These are phyloP conservation scores for Alternaria sp. DNA, from an alignment of 2,329 filamentous ascomycete species.

Conservation along the genomic window DNA sequence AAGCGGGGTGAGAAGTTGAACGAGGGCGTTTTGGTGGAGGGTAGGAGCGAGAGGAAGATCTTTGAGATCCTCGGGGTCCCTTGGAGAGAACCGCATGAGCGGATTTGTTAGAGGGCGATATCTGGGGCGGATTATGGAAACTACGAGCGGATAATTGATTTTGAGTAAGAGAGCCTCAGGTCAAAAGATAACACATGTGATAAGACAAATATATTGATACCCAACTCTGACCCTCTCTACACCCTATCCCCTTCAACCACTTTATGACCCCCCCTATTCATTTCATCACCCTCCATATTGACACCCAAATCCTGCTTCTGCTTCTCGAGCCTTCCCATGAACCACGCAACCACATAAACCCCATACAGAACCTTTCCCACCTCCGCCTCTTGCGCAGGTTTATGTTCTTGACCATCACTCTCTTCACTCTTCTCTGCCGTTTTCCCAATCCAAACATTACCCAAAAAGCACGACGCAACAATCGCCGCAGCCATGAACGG, in stretches of 20 bases:
- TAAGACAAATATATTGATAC: neutral
- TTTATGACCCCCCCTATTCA: neutral
- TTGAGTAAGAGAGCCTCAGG: neutral
- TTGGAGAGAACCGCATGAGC: constrained; percentile 67
- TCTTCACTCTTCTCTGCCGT: constrained; percentile 17
- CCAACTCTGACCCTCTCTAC: neutral
- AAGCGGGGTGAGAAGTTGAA: constrained; percentile 65
- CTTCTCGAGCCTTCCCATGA: constrained; percentile 11
- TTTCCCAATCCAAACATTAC: constrained; percentile 60
- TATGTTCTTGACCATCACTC: neutral
- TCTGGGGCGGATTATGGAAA: neutral
- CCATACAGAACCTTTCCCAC: constrained; percentile 30
- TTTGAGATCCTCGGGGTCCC: constrained; percentile 83
- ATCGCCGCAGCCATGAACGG: constrained; percentile 63
- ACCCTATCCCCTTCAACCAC: neutral
- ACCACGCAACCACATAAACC: constrained; percentile 23
- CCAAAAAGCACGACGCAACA: constrained; percentile 53
- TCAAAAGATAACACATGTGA: neutral
- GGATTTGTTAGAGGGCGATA: constrained; percentile 30
- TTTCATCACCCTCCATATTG: constrained; percentile 9
- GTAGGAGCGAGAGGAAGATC: constrained; percentile 75
- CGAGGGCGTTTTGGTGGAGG: constrained; percentile 75
- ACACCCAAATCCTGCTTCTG: constrained; percentile 26
- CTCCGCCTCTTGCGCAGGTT: neutral
- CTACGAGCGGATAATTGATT: neutral